phyloP scores from a whole-genome alignment of 2,329 filamentous ascomycete species.

The Talaromyces sp. region DNA sequence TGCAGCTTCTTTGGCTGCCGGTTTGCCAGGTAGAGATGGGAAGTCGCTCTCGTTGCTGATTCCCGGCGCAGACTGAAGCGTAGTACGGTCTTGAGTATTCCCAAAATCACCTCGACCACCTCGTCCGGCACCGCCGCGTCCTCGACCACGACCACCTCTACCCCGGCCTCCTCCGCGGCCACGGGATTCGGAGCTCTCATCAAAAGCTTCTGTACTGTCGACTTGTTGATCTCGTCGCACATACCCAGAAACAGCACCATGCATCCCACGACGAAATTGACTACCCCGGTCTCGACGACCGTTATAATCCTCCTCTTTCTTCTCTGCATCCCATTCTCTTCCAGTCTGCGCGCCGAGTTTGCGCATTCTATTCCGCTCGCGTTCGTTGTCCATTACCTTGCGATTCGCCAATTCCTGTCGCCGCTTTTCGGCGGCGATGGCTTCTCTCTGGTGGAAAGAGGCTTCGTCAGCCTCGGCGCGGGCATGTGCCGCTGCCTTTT shows the following conservation, averaged over 20 bases:
- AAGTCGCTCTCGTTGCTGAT: constrained; percentile 34
- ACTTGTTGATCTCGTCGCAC: constrained; percentile 25
- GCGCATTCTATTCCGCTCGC: constrained; percentile 57
- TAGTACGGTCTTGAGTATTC: constrained; percentile 20
- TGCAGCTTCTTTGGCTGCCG: constrained; percentile 19
- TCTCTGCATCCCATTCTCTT: constrained; percentile 62
- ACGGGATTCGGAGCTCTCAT: constrained; percentile 18
- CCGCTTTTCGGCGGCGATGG: constrained; percentile 53
- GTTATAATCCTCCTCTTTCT: constrained; percentile 55
- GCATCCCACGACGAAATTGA: constrained; percentile 49
- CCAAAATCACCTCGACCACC: constrained; percentile 22
- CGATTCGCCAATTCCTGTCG: constrained; percentile 51
- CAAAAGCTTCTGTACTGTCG: constrained; percentile 25
- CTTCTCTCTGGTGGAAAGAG: constrained; percentile 62
- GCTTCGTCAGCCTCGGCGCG: constrained; percentile 66
- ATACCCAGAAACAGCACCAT: constrained; percentile 48
- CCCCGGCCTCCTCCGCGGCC: constrained; percentile 18
- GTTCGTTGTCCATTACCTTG: constrained; percentile 59
- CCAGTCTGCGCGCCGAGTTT: constrained; percentile 58
- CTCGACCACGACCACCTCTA: constrained; percentile 29
- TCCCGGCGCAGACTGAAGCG: constrained; percentile 21
- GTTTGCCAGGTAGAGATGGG: constrained; percentile 32
- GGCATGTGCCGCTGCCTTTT: constrained; percentile 58
- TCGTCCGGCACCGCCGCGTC: constrained; percentile 27
- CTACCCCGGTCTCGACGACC: constrained; percentile 38